Base-by-base conservation (phyloP, 352 stramenopile species). In the Phytophthora pinifolia region DNA sequence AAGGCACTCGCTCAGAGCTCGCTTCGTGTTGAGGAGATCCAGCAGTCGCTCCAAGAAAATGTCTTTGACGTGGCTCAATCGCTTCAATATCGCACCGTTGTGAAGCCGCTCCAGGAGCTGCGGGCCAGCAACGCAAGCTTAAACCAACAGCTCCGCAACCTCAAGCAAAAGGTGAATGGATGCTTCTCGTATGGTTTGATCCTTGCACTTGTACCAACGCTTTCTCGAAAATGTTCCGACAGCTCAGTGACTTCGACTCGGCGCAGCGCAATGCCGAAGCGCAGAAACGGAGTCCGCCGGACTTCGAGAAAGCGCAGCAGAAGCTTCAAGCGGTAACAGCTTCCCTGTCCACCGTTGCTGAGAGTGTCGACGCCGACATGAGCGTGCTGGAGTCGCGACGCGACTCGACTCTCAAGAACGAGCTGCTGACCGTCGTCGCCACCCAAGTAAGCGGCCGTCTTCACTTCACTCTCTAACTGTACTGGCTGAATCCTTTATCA, bases 191-290 rank as follows among this genome's bases (percentile, higher is more conserved):
- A 10, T 9, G 4, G 20, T 10, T 9, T 25, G 35, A 6, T 41
- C 9, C 10, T 59, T 44, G 20, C 22, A 27, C 22, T 27, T 27
- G 22, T 27, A 27, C 22, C 22, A 27, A 27, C 22, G 22, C 22
- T 27, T 3, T 27, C 22, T 27, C 22, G 4, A 5, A 27, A 27
- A 27, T 6, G 22, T 27, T n/a, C 22, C 22, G 37, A 7, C 47
- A 92, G 77, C 61, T 89, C 30, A 72, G 74, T n/a, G 79, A 91
- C 37, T 85, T 88, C 43, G 78, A 91, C 45, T 84, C 76, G 15
- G 70, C 83, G n/a, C 76, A 81, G 9, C 81, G 81, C 13, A 79
- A 75, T 22, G 70, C 76, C 29, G 80, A 90, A 47, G 59, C 55
- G 10, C 74, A 90, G 51, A 87, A 79, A 58, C 72, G 63, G 32